Conservation (phyloP, 768 basidiomycete genomes). For the Suillus fuscotomentosus region DNA sequence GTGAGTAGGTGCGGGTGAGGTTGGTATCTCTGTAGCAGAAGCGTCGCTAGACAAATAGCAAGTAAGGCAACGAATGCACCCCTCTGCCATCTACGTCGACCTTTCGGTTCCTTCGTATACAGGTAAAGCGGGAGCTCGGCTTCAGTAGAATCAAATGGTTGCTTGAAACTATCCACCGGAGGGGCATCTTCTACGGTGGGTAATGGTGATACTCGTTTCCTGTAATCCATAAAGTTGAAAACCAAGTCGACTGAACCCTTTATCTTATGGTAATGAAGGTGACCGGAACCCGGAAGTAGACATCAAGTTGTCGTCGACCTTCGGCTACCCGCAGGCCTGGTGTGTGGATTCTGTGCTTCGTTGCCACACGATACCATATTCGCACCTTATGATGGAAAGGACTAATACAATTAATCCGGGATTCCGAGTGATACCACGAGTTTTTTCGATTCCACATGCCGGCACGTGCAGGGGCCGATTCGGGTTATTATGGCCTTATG, state of each 20-base stretch:
- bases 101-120: neutral
- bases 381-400: neutral
- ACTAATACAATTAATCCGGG: too few species aligned
- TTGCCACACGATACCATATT: neutral
- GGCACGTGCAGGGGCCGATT: too few species aligned
- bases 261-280: neutral
- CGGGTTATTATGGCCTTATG: neutral
- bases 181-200: too few species aligned
- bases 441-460: neutral
- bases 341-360: neutral
- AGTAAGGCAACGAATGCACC: slow-evolving; percentile 11
- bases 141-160: neutral
- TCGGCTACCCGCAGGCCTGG: neutral
- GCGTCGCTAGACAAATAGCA: slow-evolving; percentile 11
- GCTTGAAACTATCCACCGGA: neutral
- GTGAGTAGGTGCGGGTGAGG: neutral
- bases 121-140: neutral
- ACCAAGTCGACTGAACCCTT: neutral
- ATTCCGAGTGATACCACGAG: too few species aligned
- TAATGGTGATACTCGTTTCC: neutral
- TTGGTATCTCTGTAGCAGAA: slow-evolving; percentile 5
- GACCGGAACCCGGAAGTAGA: neutral
- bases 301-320: neutral
- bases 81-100: slow-evolving; percentile 13
- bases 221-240: neutral